phyloP scores from a whole-genome alignment of 2,329 filamentous ascomycete genomes.

The Colletotrichum costaricense region DNA sequence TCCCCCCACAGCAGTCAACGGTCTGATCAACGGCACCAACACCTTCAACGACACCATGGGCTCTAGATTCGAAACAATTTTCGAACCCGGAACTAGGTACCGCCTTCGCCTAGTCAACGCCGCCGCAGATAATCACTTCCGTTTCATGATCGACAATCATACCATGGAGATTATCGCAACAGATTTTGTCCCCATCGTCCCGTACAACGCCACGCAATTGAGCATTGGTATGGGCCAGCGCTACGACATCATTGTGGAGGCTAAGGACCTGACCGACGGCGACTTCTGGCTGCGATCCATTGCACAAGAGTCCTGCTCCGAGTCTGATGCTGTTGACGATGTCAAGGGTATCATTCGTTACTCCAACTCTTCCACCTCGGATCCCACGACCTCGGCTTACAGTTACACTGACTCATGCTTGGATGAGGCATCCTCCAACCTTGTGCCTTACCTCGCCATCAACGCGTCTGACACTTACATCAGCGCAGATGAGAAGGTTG shows the following conservation, averaged over 20 bases:
- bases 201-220: conserved; percentile 61
- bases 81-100: conserved; percentile 56
- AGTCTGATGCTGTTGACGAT: conserved; percentile 51
- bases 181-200: conserved; percentile 68
- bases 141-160: conserved; percentile 68
- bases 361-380: conserved; percentile 38
- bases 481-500: conserved; percentile 43
- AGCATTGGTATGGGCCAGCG: conserved; percentile 60
- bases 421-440: conserved; percentile 47
- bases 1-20: conserved; percentile 55
- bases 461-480: conserved; percentile 43
- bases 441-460: conserved; percentile 47
- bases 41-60: conserved; percentile 48
- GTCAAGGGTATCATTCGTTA: conserved; percentile 63
- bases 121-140: conserved; percentile 55
- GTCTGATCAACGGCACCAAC: conserved; percentile 57
- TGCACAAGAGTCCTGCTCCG: conserved; percentile 53
- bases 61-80: conserved; percentile 48
- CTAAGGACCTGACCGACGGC: conserved; percentile 43
- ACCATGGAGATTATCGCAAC: conserved; percentile 65
- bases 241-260: conserved; percentile 60
- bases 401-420: conserved; percentile 43
- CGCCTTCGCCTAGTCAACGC: conserved; percentile 61
- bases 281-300: conserved; percentile 63
- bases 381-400: conserved; percentile 33